Percentiles rank a stretch among this genome's conserved stretches.
phyloP scores from a whole-genome alignment of 1,139 yeast genomes.

The Sugiyamaella xylanicola region DNA sequence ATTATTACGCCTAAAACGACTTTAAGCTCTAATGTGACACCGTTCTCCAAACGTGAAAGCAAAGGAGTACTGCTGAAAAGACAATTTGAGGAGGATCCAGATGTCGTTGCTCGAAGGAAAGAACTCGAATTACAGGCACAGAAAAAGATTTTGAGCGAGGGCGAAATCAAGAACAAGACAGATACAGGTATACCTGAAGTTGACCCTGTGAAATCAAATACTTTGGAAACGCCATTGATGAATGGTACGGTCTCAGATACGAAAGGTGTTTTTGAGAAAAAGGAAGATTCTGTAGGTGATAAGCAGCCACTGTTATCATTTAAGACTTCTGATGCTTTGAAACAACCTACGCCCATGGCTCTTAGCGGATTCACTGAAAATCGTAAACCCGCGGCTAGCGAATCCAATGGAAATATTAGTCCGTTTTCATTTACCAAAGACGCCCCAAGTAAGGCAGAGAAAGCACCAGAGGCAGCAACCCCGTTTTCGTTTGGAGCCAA shows the following conservation, averaged over 20 bases:
- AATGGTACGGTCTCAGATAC: neutral
- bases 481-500: neutral
- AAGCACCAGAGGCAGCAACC: neutral
- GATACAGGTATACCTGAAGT: too few species aligned
- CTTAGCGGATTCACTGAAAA: neutral
- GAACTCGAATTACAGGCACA: slow-evolving; percentile 16
- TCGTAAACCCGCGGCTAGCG: neutral
- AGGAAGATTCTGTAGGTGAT: neutral
- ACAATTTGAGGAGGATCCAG: slow-evolving; percentile 19
- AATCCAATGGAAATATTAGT: neutral
- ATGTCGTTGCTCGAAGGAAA: slow-evolving; percentile 18
- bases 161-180: neutral
- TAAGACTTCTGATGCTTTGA: neutral
- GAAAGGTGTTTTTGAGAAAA: neutral
- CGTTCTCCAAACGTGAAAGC: slow-evolving; percentile 5
- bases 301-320: neutral
- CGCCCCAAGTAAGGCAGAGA: neutral
- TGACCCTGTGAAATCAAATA: too few species aligned
- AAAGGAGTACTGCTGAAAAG: slow-evolving; percentile 9
- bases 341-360: neutral
- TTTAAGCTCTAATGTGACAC: neutral
- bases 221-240: too few species aligned
- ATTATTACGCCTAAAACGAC: neutral
- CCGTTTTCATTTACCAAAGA: neutral
- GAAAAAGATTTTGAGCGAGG: neutral